These are phyloP conservation scores for Ophidiomyces ophidiicola DNA, from an alignment of 2,329 filamentous ascomycete genomes.

Conservation along the genomic window DNA sequence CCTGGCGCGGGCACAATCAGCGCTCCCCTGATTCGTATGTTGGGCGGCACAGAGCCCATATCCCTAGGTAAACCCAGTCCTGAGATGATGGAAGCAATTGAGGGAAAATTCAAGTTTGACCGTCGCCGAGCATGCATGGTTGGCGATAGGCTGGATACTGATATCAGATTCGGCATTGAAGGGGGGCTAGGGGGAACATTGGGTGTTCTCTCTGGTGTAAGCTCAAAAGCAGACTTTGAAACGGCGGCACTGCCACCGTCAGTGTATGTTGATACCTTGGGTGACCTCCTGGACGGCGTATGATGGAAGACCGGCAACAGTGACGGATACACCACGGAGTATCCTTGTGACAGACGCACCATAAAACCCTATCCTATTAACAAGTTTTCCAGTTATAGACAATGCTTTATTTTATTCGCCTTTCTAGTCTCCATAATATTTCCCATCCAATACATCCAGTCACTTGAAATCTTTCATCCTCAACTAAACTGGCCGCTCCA, in stretches of 20 bases:
- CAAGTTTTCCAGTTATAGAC: not conserved
- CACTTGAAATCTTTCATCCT: too few species aligned
- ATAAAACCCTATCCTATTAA: not conserved
- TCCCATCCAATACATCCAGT: too few species aligned
- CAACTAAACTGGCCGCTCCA: too few species aligned
- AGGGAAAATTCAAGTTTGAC: slow-evolving; percentile 88
- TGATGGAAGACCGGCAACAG: not conserved
- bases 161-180: slow-evolving; percentile 90
- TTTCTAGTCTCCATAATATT: not conserved
- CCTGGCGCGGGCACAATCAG: slow-evolving; percentile 79
- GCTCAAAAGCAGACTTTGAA: slow-evolving; percentile 68
- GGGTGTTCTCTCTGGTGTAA: slow-evolving; percentile 81
- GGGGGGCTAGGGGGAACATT: slow-evolving; percentile 83
- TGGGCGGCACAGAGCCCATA: slow-evolving; percentile 53
- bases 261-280: slow-evolving; percentile 73
- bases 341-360: not conserved
- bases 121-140: slow-evolving; percentile 84
- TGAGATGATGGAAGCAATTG: slow-evolving; percentile 98
- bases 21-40: slow-evolving; percentile 64
- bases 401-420: not conserved
- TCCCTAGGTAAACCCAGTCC: slow-evolving; percentile 89
- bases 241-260: slow-evolving; percentile 60
- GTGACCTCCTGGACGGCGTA: slow-evolving; percentile 49
- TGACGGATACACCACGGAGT: not conserved
- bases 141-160: slow-evolving; percentile 83